These are phyloP conservation scores for Candida germanica DNA, from an alignment of 805 yeast genomes.

Conservation along the genomic window DNA sequence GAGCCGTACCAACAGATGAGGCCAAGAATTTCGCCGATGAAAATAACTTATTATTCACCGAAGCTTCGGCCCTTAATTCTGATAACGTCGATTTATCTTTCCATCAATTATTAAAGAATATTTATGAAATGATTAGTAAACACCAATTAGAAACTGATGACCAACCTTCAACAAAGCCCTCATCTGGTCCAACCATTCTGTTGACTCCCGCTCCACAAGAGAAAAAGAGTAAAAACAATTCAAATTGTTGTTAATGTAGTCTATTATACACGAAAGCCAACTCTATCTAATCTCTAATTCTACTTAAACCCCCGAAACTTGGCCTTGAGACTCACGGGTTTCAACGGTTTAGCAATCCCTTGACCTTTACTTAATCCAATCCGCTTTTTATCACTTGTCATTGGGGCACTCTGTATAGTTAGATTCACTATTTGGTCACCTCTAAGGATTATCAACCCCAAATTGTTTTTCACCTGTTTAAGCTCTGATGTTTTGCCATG, in stretches of 20 bases:
- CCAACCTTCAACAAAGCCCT: conserved; percentile 52
- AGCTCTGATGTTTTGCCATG: conserved; percentile 16
- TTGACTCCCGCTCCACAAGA: conserved; percentile 93
- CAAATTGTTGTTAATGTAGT: conserved; percentile 75
- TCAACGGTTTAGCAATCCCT: conserved; percentile 34
- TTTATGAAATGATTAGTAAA: conserved; percentile 90
- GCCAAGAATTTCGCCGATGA: conserved; percentile 93
- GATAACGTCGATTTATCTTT: conserved; percentile 94
- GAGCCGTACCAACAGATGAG: conserved; percentile 97
- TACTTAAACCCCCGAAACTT: conserved; percentile 13
- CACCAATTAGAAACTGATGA: conserved; percentile 90
- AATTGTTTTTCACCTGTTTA: conserved; percentile 54
- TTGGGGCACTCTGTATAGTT: conserved; percentile 62
- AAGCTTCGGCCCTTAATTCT: conserved; percentile 90
- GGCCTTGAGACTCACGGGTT: conserved; percentile 29
- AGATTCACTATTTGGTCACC: conserved; percentile 84
- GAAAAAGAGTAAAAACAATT: conserved; percentile 54
- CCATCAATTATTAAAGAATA: conserved; percentile 87
- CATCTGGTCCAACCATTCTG: conserved; percentile 85
- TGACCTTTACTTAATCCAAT: conserved; percentile 20
- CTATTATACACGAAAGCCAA: too few species aligned
- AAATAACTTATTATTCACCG: conserved; percentile 88
- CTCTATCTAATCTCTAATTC: too few species aligned
- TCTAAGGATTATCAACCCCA: conserved; percentile 80
- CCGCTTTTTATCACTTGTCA: conserved; percentile 36